Conservation (phyloP, 805 yeast species). For the Candida krabiensis region DNA sequence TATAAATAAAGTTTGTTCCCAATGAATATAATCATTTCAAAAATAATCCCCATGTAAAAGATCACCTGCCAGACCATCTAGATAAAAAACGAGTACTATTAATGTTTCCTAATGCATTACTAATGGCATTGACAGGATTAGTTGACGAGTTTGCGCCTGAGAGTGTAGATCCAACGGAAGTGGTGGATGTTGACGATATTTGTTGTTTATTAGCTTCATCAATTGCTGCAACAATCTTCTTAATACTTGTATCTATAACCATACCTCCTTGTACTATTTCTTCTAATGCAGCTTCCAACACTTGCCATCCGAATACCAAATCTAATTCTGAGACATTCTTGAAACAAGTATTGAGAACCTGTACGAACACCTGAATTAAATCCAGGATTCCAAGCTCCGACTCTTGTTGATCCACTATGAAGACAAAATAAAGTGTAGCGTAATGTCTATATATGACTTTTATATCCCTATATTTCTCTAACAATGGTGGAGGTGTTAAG, state of each 20-base stretch:
- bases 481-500: constrained; percentile 81
- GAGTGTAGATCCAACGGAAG: constrained; percentile 15
- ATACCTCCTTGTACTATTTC: constrained; percentile 97
- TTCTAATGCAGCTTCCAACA: constrained; percentile 82
- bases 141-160: constrained; percentile 28
- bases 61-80: constrained; percentile 15
- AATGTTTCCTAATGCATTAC: constrained; percentile 12
- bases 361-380: constrained; percentile 94
- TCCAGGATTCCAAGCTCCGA: constrained; percentile 92
- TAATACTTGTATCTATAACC: constrained; percentile 91
- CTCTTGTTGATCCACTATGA: constrained; percentile 94
- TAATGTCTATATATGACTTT: constrained; percentile 91
- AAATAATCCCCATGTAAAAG: no score
- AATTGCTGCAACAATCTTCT: constrained; percentile 77
- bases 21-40: no score
- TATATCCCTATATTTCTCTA: constrained; percentile 66
- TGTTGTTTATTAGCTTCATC: constrained; percentile 66
- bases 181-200: constrained; percentile 25
- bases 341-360: constrained; percentile 89
- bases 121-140: constrained; percentile 4
- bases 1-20: no score
- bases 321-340: constrained; percentile 94
- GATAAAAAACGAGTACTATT: constrained; percentile 12
- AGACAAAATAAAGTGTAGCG: constrained; percentile 94
- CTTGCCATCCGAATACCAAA: constrained; percentile 98